Evolutionary conservation across 768 basidiomycete species (phyloP), one percentile per base, ranked within the genome.

Genomic region (Phaeotremella fagi): DNA sequence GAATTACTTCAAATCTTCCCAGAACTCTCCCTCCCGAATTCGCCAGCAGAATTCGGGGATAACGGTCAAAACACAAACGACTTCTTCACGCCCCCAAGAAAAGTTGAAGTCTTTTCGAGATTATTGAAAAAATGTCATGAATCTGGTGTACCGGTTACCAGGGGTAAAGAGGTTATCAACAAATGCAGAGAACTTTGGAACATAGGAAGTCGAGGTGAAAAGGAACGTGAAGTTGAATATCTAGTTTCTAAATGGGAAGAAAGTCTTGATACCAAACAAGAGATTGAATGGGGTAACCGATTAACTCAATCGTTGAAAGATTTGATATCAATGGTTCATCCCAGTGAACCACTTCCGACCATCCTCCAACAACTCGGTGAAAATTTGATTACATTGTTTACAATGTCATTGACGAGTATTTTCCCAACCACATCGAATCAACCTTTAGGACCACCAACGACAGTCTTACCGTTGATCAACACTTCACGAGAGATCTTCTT

Each of bases 101-200:
- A 61, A 20, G 43, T 57, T 24, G 62, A 67, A 46, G 55, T 68
- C 27, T 68, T 65, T 41, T 57, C 51, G 2, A 35, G 57, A 46
- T 49, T 68, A 11, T 42, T 49, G 3, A 26, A 44, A 3, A 31
- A 43, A 27, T 47, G 54, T 7, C 43, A 33, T 18, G 64, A 66
- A 38, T 6, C 38, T 41, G 53, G 52, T 2, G 60, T 60, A 3
- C 57, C 51, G 20, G 42, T 24, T 16, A 27, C 55, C 18, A 51
- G 44, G 23, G 61, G 51, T 27, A 26, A 58, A 9, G 65, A 66
- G 22, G 51, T 74, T 20, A 43, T 71, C 4, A 67, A 69, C 6
- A 43, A 55, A 27, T 72, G 71, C 44, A 53, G 66, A 11, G 63
- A 66, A 14, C 51, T 74, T 3, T 74, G 73, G 73, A 64, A 59